Evolutionary conservation across 352 stramenopile species (phyloP), one percentile per base, ranked within the genome.

Genomic region (Phytophthora hybrid): DNA sequence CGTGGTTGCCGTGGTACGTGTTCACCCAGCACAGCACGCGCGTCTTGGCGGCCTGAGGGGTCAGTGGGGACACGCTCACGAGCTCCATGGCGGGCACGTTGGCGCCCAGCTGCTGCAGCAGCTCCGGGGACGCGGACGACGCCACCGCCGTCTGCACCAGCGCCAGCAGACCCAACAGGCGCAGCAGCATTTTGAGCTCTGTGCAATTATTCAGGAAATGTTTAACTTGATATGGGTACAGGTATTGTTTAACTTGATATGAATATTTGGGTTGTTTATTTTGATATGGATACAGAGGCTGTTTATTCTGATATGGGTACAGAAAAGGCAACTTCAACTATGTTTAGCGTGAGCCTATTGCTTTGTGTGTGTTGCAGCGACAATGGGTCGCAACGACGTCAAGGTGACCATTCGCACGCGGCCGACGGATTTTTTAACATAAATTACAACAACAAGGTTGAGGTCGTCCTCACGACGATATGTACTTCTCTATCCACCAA

Each of bases 361-460:
- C 41, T 10, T 0, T 41, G 14, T 26, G 37, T 39, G 39, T 47
- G 39, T 13, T 47, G 29, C 29, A n/a, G n/a, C 31, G 58, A 72
- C 4, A 60, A 84, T 84, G 78, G 72, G 72, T 26, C 74, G 77
- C 18, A 92, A 94, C 58, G 87, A 83, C 34, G 83, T 94, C 39
- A 94, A 94, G 39, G 89, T 96, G 76, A 94, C 93, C 77, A 96
- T 96, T 71, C 86, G 89, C 14, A 93, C 86, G 69, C 85, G 87
- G 29, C 87, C 89, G 41, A 96, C 87, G 19, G 89, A 87, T 41
- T 79, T 63, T 94, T 96, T 46, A 84, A 87, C 52, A 85, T 80
- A 1, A 82, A 80, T 19, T 87, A 96, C 23, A 26, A 26, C 23
- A 26, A 26, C 23, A 26, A 26, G 23, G 23, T 26, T 26, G 23